Base-by-base conservation (phyloP, 2,329 filamentous ascomycete genomes). In the Alternaria sp. region DNA sequence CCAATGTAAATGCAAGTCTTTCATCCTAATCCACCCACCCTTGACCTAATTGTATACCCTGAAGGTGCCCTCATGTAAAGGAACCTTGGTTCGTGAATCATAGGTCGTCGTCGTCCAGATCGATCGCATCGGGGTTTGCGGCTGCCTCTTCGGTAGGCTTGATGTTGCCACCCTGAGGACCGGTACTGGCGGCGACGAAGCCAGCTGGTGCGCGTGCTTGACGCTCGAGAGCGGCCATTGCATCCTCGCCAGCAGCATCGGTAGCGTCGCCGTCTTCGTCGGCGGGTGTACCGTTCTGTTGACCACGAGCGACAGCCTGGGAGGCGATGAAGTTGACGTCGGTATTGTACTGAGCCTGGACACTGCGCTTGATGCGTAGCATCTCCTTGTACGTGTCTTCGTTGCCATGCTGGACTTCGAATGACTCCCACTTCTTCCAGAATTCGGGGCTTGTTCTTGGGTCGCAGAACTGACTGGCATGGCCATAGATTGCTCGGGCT, bases 351-450 rank as follows among this genome's bases (percentile, higher is more conserved):
- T 97, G 93, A 57, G 96, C 95, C 81, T 97, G 93, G 12, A 99
- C 96, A 80, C 93, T 97, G 78, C 96, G 87, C 86, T 98, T 99
- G 85, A 99, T 93, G 28, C 96, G 90, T 66, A 98, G 86, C 96
- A 99, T 99, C 79, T 99, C 96, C 84, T 97, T 97, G 86, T 96
- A 99, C 0, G 96, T 99, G 79, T 99, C 96, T 80, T 99, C 96
- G 81, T 99, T 99, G 69, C 96, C 96, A 77, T 99, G 96, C 79
- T 96, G 92, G 21, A 98, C 93, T 81, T 99, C 96, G 80, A 99
- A 99, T 58, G 90, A 87, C 81, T 99, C 96, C 96, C 96, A 99
- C 79, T 95, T 96, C 72, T 90, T 87, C 96, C 96, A 99, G 82
- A 98, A 99, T 15, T 87, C 89, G 8, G 92, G 90, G 70, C 93